Evolutionary conservation across 2,329 filamentous ascomycete genomes (phyloP), one percentile per base, ranked within the genome.

Genomic region (Scytalidium sp.): DNA sequence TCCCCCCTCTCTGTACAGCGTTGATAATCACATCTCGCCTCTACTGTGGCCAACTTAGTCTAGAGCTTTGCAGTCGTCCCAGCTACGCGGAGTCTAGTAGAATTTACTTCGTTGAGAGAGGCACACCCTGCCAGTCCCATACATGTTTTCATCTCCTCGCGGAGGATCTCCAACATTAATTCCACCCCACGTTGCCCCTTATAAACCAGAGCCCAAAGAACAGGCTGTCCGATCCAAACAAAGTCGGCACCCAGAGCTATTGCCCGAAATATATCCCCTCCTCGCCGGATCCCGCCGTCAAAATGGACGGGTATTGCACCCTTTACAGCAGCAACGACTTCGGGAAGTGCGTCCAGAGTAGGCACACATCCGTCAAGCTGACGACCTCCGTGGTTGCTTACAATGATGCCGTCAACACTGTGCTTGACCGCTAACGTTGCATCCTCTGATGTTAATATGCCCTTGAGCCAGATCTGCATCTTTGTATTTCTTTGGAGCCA

Each of bases 211-310:
- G 76, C 80, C 75, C 78, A 85, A 19, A 85, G 70, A 71, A 78
- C 83, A 3, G 83, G 70, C 2, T 81, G 64, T 0, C 82, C 81
- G 1, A 85, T 70, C 52, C 83, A 82, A 27, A 83, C 79, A 54
- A 83, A 83, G 54, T 79, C 78, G 0, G 81, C 82, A 2, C 82
- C 81, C 11, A 85, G 64, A 0, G 80, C 79, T n/a, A 85, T 67
- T 1, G 81, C 81, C 60, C 84, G 84, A 62, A 81, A 75, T 9
- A 84, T 73, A 58, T 84, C 81, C 15, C 75, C 71, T 1, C 76
- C 79, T 5, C 75, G 74, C 2, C 80, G 70, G 1, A 84, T 67
- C 2, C 82, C 81, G 2, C 75, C 81, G 64, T 85, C 81, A 60
- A 76, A 84, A 15, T 59, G 64, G 36, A 64, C 58, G 17, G 54